These are phyloP conservation scores for Aspergillus sp. DNA, from an alignment of 2,329 filamentous ascomycete genomes.

Conservation along the genomic window DNA sequence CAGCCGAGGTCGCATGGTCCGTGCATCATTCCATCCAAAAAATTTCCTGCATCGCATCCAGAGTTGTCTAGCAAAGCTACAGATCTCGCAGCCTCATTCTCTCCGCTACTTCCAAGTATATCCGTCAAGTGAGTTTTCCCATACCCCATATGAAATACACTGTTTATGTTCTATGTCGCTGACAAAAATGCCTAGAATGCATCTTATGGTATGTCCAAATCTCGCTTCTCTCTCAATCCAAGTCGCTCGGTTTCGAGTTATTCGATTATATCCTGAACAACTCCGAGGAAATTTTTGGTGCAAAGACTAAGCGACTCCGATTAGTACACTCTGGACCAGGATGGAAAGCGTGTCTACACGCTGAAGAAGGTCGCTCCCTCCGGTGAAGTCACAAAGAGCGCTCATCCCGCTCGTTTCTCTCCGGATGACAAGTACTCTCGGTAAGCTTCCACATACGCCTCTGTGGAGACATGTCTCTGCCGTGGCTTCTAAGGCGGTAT, in stretches of 20 bases:
- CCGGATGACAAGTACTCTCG: slow-evolving; percentile 98
- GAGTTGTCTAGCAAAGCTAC: slow-evolving; percentile 16
- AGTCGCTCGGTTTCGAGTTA: neutral
- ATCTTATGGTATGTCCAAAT: slow-evolving; percentile 40
- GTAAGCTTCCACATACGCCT: slow-evolving; percentile 36
- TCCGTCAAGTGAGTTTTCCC: slow-evolving; percentile 27
- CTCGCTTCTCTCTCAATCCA: neutral
- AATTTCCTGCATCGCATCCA: slow-evolving; percentile 17
- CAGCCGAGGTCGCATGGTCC: slow-evolving; percentile 15
- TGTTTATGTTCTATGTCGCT: neutral
- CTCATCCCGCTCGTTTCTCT: slow-evolving; percentile 93
- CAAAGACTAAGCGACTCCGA: slow-evolving; percentile 5
- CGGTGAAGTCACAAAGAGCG: slow-evolving; percentile 88
- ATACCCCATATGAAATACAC: neutral
- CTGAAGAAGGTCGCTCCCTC: slow-evolving; percentile 73
- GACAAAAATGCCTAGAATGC: slow-evolving; percentile 31
- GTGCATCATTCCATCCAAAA: slow-evolving; percentile 15
- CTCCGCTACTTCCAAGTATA: neutral
- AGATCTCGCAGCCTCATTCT: slow-evolving; percentile 13
- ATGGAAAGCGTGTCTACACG: slow-evolving; percentile 90
- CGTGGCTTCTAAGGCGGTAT: neutral
- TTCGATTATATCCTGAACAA: neutral
- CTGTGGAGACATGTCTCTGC: neutral
- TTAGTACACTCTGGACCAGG: slow-evolving; percentile 76
- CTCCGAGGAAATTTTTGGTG: neutral